These are phyloP conservation scores for Udeniomyces megalosporus DNA, from an alignment of 768 basidiomycete genomes.

Conservation along the genomic window DNA sequence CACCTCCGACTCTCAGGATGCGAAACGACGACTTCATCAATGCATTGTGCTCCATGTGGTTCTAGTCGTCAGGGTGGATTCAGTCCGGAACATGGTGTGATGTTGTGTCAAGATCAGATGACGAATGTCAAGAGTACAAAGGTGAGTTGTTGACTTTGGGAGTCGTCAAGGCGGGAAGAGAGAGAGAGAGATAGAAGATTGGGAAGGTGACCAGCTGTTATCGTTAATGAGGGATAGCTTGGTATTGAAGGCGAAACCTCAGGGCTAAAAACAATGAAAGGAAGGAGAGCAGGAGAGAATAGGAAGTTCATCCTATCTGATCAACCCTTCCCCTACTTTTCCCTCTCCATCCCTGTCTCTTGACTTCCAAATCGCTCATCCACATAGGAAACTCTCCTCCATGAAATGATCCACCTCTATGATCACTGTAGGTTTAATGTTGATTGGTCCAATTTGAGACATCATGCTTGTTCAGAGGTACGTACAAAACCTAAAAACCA, in stretches of 20 bases:
- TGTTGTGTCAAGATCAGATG: slow-evolving; percentile 74
- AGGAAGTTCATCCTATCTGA: background rate
- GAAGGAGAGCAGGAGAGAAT: too few species aligned
- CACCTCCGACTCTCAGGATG: slow-evolving; percentile 47
- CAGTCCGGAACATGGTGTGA: slow-evolving; percentile 52
- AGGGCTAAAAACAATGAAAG: too few species aligned
- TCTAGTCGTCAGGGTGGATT: slow-evolving; percentile 62
- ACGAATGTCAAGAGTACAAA: slow-evolving; percentile 68
- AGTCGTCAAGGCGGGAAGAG: background rate
- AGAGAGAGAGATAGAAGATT: background rate
- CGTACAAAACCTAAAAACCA: slow-evolving; percentile 22
- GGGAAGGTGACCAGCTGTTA: too few species aligned
- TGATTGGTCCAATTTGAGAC: slow-evolving; percentile 73
- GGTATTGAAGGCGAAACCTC: too few species aligned
- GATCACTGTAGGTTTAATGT: slow-evolving; percentile 91
- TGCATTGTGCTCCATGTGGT: slow-evolving; percentile 76
- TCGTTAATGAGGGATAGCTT: too few species aligned
- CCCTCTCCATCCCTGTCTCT: background rate
- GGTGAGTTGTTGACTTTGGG: background rate
- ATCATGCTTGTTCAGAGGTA: slow-evolving; percentile 96
- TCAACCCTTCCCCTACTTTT: background rate
- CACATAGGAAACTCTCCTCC: slow-evolving; percentile 60
- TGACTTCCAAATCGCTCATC: background rate
- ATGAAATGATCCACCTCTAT: slow-evolving; percentile 89
- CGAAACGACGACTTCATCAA: slow-evolving; percentile 34